Evolutionary conservation across 2,329 filamentous ascomycete genomes (phyloP).

Genomic region (Aspergillus sp.): DNA sequence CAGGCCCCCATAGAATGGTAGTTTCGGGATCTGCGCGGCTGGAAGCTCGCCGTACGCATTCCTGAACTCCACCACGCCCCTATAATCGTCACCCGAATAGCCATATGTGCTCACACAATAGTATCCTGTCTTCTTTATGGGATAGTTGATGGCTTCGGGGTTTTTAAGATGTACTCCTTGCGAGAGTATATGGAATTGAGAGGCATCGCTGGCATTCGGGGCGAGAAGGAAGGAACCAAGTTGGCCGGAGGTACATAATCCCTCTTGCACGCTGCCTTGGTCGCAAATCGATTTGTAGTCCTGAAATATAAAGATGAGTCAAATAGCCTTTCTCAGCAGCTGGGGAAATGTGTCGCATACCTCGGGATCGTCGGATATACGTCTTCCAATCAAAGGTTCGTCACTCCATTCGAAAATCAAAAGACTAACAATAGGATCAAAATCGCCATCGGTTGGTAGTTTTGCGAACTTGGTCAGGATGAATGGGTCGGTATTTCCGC

Average conservation of each 20-base stretch:
- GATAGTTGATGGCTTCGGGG: conserved; percentile 71
- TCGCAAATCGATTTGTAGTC: conserved; percentile 75
- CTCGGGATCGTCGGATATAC: conserved; percentile 54
- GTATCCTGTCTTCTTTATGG: conserved; percentile 87
- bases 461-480: conserved; percentile 79
- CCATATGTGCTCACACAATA: conserved; percentile 85
- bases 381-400: conserved; percentile 72
- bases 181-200: conserved; percentile 72
- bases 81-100: conserved; percentile 68
- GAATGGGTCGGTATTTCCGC: conserved; percentile 82
- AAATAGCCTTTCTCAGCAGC: not conserved
- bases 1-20: conserved; percentile 94
- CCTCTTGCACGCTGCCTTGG: conserved; percentile 64
- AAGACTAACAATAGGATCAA: conserved; percentile 76
- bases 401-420: conserved; percentile 96
- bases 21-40: conserved; percentile 91
- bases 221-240: conserved; percentile 82
- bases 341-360: conserved; percentile 41
- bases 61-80: conserved; percentile 82
- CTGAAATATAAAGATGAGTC: conserved; percentile 34
- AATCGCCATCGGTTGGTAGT: conserved; percentile 57
- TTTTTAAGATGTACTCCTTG: conserved; percentile 79
- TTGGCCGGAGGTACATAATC: conserved; percentile 73
- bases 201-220: conserved; percentile 70
- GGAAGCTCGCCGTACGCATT: conserved; percentile 96